Evolutionary conservation across 345 rosid genomes (phyloP), one percentile per base, ranked within the genome.

Genomic region (Balakata baccata): DNA sequence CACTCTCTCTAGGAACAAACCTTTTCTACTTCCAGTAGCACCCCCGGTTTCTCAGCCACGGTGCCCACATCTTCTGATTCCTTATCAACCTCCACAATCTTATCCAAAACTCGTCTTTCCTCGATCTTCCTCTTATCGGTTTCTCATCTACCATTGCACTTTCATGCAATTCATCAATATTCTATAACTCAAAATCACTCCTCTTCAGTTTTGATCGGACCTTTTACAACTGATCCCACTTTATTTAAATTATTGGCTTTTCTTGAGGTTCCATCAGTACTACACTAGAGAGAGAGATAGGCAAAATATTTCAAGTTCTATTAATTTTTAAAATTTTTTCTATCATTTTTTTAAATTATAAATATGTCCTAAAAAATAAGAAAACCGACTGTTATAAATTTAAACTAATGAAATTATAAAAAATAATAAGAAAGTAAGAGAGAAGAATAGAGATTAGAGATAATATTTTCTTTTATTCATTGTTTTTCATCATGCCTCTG

Each of bases 241-340:
- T 52, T 68, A 13, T 34, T 17, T 29, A 23, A 56, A 7, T 47
- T 54, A 13, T 47, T 63, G 59, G 38, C 83, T 4, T 73, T 38
- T 73, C 70, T 83, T 71, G 16, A 74, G 79, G 14, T 80, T 82
- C 74, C 82, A 80, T 58, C 85, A n/a, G n/a, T n/a, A n/a, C n/a
- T n/a, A n/a, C n/a, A n/a, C n/a, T n/a, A n/a, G n/a, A n/a, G n/a
- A n/a, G n/a, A n/a, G n/a, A n/a, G n/a, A n/a, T n/a, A n/a, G n/a
- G n/a, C n/a, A n/a, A n/a, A n/a, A n/a, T n/a, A n/a, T n/a, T n/a
- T n/a, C n/a, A n/a, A n/a, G n/a, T n/a, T n/a, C n/a, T n/a, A n/a
- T n/a, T n/a, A n/a, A n/a, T n/a, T n/a, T n/a, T n/a, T n/a, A n/a
- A n/a, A n/a, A n/a, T n/a, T n/a, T n/a, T n/a, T n/a, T n/a, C n/a